Evolutionary conservation across 1,284 basidiomycete species (phyloP).

Genomic region (Microbotryum silenes-acaulis): DNA sequence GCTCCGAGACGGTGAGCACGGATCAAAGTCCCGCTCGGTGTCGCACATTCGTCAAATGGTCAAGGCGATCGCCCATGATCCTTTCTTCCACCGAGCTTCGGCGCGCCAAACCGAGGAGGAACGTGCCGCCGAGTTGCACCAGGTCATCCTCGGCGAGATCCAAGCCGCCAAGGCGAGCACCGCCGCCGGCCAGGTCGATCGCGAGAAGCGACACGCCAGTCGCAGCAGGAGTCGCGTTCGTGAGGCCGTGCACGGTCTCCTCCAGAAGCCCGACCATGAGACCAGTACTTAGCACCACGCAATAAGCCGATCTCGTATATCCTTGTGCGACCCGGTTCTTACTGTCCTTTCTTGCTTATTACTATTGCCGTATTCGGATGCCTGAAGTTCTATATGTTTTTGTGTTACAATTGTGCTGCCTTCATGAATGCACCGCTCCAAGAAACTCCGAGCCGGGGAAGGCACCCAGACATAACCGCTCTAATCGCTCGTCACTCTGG

Average conservation of each 20-base stretch:
- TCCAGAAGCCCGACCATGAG: background rate
- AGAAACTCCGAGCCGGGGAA: no score
- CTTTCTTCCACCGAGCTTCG: slow-evolving; percentile 19
- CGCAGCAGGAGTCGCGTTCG: background rate
- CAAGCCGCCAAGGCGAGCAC: slow-evolving; percentile 4
- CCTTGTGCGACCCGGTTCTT: no score
- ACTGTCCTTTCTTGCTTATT: no score
- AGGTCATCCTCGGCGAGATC: slow-evolving; percentile 10
- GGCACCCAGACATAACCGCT: no score
- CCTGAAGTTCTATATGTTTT: no score
- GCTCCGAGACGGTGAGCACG: background rate
- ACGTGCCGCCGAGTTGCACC: slow-evolving; percentile 1
- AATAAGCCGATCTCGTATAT: background rate
- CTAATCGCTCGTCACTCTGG: no score
- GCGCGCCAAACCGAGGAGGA: slow-evolving; percentile 2
- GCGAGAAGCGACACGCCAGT: background rate
- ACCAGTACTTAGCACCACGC: background rate
- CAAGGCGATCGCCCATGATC: slow-evolving; percentile 14
- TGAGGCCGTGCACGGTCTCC: background rate
- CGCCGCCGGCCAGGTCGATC: slow-evolving; percentile 3
- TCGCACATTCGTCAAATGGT: slow-evolving; percentile 4
- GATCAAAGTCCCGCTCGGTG: background rate
- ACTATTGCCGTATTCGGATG: no score
- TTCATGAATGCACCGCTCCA: no score
- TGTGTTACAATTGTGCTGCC: no score